A percentile compares a stretch with the other conserved stretches of the same genome.
Conservation (phyloP, 2,329 filamentous ascomycete genomes). For the Colletotrichum limetticola region DNA sequence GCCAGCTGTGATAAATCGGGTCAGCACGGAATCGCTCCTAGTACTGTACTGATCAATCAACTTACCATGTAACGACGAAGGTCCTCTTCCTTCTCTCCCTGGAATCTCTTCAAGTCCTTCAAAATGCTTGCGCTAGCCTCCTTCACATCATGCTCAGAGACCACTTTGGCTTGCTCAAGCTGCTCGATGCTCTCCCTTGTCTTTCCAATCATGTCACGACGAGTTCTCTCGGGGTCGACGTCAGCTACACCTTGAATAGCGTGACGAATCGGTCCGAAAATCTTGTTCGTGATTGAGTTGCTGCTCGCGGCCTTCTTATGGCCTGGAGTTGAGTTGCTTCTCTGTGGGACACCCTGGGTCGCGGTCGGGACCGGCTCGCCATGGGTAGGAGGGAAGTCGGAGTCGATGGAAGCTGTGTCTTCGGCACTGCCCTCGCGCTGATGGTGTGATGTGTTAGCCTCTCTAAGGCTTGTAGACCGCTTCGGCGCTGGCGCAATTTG, state of each 20-base stretch:
- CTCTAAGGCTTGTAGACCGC: conserved; percentile 72
- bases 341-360: conserved; percentile 75
- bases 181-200: conserved; percentile 88
- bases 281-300: conserved; percentile 92
- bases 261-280: conserved; percentile 95
- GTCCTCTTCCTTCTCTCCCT: conserved; percentile 95
- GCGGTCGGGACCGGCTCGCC: conserved; percentile 81
- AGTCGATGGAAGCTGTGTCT: conserved; percentile 92
- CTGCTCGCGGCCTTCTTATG: conserved; percentile 87
- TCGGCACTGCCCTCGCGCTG: conserved; percentile 69
- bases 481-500: conserved; percentile 69
- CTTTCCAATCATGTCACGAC: conserved; percentile 94
- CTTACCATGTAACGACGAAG: conserved; percentile 94
- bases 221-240: conserved; percentile 91
- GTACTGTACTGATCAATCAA: conserved; percentile 25
- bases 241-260: conserved; percentile 97
- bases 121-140: conserved; percentile 91
- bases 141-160: conserved; percentile 90
- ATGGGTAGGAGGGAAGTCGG: conserved; percentile 92
- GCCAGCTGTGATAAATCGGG: conserved; percentile 70
- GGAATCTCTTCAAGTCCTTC: conserved; percentile 91
- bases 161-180: conserved; percentile 90
- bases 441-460: conserved; percentile 56
- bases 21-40: not conserved
- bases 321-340: conserved; percentile 52